phyloP scores from a whole-genome alignment of 2,329 filamentous ascomycete species.

The Diaporthe australafricana region DNA sequence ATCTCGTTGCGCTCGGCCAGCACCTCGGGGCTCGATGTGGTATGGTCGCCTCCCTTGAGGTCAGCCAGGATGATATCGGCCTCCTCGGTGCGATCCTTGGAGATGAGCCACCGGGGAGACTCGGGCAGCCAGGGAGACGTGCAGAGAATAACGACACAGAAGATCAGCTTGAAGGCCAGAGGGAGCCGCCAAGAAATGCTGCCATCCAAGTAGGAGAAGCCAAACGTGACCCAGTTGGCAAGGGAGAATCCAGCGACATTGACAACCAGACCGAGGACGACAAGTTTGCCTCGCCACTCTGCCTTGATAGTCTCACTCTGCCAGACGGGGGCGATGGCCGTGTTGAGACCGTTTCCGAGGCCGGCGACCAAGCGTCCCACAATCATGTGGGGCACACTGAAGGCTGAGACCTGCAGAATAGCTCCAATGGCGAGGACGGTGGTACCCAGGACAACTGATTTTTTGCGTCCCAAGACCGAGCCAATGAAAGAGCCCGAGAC shows the following conservation, averaged over 20 bases:
- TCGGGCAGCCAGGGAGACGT: constrained; percentile 49
- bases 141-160: constrained; percentile 47
- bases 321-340: constrained; percentile 52
- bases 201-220: constrained; percentile 50
- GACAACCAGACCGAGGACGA: constrained; percentile 48
- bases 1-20: too few species aligned
- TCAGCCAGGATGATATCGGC: constrained; percentile 20
- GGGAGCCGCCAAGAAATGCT: constrained; percentile 56
- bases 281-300: constrained; percentile 47
- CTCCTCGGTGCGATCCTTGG: background rate
- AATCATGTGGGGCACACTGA: constrained; percentile 44
- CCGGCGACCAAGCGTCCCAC: constrained; percentile 46
- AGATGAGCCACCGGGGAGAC: constrained; percentile 45
- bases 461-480: constrained; percentile 3
- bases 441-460: constrained; percentile 11
- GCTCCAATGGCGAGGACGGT: constrained; percentile 25
- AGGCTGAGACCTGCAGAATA: constrained; percentile 36
- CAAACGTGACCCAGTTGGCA: constrained; percentile 55
- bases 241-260: constrained; percentile 49
- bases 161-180: constrained; percentile 59
- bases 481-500: constrained; percentile 43
- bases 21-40: too few species aligned
- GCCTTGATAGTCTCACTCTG: constrained; percentile 51
- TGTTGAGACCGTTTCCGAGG: constrained; percentile 58
- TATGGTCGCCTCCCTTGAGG: too few species aligned